Evolutionary conservation across 108 stramenopile genomes (phyloP), one percentile per base, ranked within the genome.

Genomic region (Phaeodactylum tricornutum): DNA sequence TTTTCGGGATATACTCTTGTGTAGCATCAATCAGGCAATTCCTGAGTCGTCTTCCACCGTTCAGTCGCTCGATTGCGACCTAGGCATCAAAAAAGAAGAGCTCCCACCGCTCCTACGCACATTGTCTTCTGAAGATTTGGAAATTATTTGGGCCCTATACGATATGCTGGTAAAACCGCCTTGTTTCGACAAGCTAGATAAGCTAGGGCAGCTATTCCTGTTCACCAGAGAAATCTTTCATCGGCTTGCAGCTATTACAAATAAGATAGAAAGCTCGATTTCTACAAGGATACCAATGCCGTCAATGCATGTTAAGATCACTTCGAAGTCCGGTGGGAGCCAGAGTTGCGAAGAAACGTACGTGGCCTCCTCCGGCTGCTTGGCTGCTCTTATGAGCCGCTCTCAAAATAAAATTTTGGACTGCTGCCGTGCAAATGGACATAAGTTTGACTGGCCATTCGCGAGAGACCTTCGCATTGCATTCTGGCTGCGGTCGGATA

Each of bases 401-500:
- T 71, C 69, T 15, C 88, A 90, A 63, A 43, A 36, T 23, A 40
- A 39, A 14, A 57, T 90, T n/a, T 27, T 90, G 0, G 67, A 74
- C 4, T 46, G 59, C 26, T 54, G 69, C 31, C 79, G 84, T 5
- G 35, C 38, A 21, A 47, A 66, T 6, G 50, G 62, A 1, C 64
- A 61, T 30, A 85, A 85, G 59, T 57, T 83, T 17, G 72, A 67
- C 33, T 90, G 88, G 88, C 50, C 62, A 36, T 54, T 50, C 33
- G 77, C 72, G 12, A 64, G 79, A 25, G 47, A 72, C 29, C 22
- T 79, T 8, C 66, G 74, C 24, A 47, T 85, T 15, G 79, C 84
- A 21, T 85, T 84, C 63, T 90, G 88, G 88, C 45, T 90, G n/a
- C 72, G 88, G 22, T 90, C 84, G 1, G 74, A 83, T 20, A 67